Percentiles rank a stretch among this genome's conserved stretches.
Evolutionary conservation across 1,139 yeast genomes (phyloP).

Genomic region (Petasospora fabianii): DNA sequence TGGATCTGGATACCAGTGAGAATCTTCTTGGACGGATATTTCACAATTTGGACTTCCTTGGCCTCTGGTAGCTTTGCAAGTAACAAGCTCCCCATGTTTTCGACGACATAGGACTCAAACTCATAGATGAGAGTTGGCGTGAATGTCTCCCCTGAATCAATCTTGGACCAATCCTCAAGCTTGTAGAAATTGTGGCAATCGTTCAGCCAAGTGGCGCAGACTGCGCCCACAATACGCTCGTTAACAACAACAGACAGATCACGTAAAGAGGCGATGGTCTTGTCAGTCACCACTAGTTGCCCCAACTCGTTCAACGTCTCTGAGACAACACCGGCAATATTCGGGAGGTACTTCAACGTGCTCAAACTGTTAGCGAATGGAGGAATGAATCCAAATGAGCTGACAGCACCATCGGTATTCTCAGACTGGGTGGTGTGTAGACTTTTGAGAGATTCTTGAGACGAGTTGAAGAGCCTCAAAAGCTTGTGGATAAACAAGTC

Average conservation of each 20-base stretch:
- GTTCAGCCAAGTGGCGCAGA: slow-evolving; percentile 46
- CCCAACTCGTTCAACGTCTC: slow-evolving; percentile 42
- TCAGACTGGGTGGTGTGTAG: slow-evolving; percentile 17
- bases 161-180: slow-evolving; percentile 41
- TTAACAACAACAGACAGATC: slow-evolving; percentile 35
- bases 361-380: slow-evolving; percentile 58
- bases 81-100: slow-evolving; percentile 32
- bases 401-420: slow-evolving; percentile 25
- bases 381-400: slow-evolving; percentile 54
- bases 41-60: slow-evolving; percentile 33
- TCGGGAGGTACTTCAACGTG: slow-evolving; percentile 45
- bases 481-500: slow-evolving; percentile 33
- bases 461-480: slow-evolving; percentile 35
- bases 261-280: slow-evolving; percentile 35
- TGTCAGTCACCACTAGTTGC: slow-evolving; percentile 38
- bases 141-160: slow-evolving; percentile 42
- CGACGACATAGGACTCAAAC: slow-evolving; percentile 38
- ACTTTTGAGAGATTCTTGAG: slow-evolving; percentile 28
- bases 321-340: slow-evolving; percentile 37
- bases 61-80: slow-evolving; percentile 35
- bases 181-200: slow-evolving; percentile 43
- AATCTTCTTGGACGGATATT: slow-evolving; percentile 42
- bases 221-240: slow-evolving; percentile 42
- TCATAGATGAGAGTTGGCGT: slow-evolving; percentile 41
- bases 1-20: slow-evolving; percentile 44